Evolutionary conservation across 495 filamentous ascomycete genomes (phyloP), one percentile per base, ranked within the genome.

Genomic region (Aspergillus cristatus): DNA sequence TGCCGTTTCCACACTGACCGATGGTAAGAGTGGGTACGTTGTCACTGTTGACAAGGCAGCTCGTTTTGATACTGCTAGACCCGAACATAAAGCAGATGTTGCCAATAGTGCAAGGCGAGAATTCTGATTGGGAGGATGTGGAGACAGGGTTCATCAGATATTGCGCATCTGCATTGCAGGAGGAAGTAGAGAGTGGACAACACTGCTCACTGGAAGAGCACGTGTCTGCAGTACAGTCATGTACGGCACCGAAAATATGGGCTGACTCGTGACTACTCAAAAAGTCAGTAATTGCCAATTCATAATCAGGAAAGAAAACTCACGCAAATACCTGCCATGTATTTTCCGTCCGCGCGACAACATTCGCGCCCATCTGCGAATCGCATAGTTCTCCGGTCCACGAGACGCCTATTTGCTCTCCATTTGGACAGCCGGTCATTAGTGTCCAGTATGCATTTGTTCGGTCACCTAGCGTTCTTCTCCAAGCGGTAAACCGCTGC

Each of bases 271-370:
- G 89, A 14, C 55, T 58, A 8, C 13, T 6, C 13, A 14, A 28
- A 8, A 4, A 8, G 28, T 17, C 14, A 25, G 1, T 13, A 13
- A 18, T 17, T 26, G n/a, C n/a, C n/a, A n/a, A n/a, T n/a, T n/a
- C n/a, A n/a, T n/a, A n/a, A n/a, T n/a, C n/a, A n/a, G n/a, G n/a
- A n/a, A n/a, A n/a, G 7, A 14, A 3, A 0, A 44, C 55, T 35
- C 42, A 58, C 38, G 89, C 88, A 63, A 94, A 85, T 36, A 94
- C 84, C 55, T 93, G 84, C 89, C 89, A 96, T 51, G 94, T 84
- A 12, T 73, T 82, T 11, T 73, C 65, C 1, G 87, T 89, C 22
- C 74, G 74, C 10, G 82, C 79, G 13, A 96, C 86, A 8, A 96
- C 85, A 58, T 94, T 94, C 16, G 85, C 78, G 18, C 82, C 76